Percentiles rank a stretch among this genome's conserved stretches.
Evolutionary conservation across 768 basidiomycete genomes (phyloP).

Genomic region (Nevesoporus exiguus): DNA sequence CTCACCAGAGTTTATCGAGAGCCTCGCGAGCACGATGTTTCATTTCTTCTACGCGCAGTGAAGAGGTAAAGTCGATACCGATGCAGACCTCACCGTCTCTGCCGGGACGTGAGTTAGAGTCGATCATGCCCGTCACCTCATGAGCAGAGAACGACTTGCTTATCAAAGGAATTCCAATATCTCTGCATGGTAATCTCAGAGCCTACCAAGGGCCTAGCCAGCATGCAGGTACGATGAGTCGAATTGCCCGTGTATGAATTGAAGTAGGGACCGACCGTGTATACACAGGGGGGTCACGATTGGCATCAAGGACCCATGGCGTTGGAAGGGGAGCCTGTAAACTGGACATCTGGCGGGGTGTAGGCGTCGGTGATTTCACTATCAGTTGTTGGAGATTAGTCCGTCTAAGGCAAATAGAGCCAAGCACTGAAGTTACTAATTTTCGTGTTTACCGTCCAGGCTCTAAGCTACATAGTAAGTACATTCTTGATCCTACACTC

Average conservation of each 20-base stretch:
- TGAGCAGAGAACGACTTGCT: slow-evolving; percentile 3
- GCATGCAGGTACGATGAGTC: background rate
- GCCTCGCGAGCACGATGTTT: slow-evolving; percentile 9
- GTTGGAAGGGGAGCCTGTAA: background rate
- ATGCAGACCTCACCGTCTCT: slow-evolving; percentile 20
- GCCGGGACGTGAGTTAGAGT: too few relatives aligned
- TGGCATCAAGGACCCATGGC: slow-evolving; percentile 9
- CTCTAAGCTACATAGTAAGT: too few relatives aligned
- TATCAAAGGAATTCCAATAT: slow-evolving; percentile 10
- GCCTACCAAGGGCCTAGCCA: slow-evolving; percentile 10
- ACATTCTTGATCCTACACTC: too few relatives aligned
- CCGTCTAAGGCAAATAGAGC: too few relatives aligned
- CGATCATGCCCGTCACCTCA: background rate
- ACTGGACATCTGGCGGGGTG: background rate
- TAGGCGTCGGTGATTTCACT: too few relatives aligned
- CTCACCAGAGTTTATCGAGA: slow-evolving; percentile 21
- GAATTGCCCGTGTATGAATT: background rate
- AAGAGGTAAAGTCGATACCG: slow-evolving; percentile 15
- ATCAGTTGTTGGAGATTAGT: too few relatives aligned
- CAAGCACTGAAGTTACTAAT: too few relatives aligned
- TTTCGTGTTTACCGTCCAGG: too few relatives aligned
- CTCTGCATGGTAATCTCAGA: slow-evolving; percentile 15
- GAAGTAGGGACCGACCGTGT: slow-evolving; percentile 10
- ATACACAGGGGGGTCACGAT: slow-evolving; percentile 9
- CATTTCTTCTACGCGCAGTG: slow-evolving; percentile 3